Base-by-base conservation (phyloP, 257 asterid genomes). In the Phtheirospermum japonicum region DNA sequence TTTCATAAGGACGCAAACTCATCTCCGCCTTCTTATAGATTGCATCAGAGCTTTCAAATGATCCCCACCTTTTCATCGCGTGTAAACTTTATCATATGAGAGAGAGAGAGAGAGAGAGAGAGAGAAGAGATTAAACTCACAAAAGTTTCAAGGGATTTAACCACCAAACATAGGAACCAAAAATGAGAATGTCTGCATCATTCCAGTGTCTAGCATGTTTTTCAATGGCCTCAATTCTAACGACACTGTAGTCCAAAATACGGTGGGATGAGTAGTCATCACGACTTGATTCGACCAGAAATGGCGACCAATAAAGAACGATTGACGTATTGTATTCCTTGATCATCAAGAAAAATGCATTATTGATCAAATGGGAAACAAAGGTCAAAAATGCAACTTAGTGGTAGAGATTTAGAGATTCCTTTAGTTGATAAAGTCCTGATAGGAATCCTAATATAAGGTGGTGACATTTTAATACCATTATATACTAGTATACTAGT, bases 261-360 rank as follows among this genome's bases (percentile, higher is more conserved):
- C 76, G 89, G 63, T 69, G 65, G 45, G 33, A 57, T 0, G 77
- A 77, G 18, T 83, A 71, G 30, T 88, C 73, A 20, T 85, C 96
- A 1, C 85, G 83, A 48, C 85, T 88, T 4, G 96, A 88, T 59
- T 88, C 96, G 16, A 85, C 89, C 4, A 85, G 75, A 51, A 90
- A 73, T 4, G 95, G 95, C 0, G 90, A 84, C 95, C 97, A 89
- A 31, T 87, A 89, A 73, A 85, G 83, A 32, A 79, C 96, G n/a
- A 88, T 81, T 6, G 91, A 70, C 4, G 84, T 79, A 59, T 88
- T 85, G 73, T 76, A 81, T 51, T 79, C 94, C 96, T 88, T 63
- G 7, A 42, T 42, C 71, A 62, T 57, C 34, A 64, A 14, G 43
- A 7, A 45, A 45, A 33, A 33, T 33, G 39, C 3, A 33, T 5